Conservation (phyloP, 1,284 basidiomycete species). For the Coniferiporia weirii region DNA sequence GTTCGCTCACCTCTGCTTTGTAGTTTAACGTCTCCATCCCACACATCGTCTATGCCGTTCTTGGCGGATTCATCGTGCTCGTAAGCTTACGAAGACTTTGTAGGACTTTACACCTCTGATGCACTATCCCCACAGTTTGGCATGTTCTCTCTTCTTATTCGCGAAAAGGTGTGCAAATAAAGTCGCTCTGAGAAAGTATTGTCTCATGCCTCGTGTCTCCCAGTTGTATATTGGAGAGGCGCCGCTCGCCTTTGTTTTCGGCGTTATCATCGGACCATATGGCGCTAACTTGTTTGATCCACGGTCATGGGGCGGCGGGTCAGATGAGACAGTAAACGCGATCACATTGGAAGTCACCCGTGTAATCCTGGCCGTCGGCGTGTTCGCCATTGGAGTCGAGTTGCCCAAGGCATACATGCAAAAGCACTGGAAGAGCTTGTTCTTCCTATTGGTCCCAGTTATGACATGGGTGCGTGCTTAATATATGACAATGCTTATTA, state of each 20-base stretch:
- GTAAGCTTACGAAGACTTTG: slow-evolving; percentile 32
- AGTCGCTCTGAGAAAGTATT: background rate
- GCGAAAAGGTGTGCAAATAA: slow-evolving; percentile 63
- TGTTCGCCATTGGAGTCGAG: slow-evolving; percentile 97
- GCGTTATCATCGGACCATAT: slow-evolving; percentile 91
- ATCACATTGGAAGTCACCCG: slow-evolving; percentile 90
- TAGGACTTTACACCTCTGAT: slow-evolving; percentile 1
- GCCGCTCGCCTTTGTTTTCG: slow-evolving; percentile 91
- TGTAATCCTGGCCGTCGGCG: slow-evolving; percentile 94
- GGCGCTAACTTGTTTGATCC: slow-evolving; percentile 86
- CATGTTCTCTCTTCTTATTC: slow-evolving; percentile 90
- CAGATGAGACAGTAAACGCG: slow-evolving; percentile 50
- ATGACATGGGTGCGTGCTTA: slow-evolving; percentile 75
- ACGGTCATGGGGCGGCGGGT: slow-evolving; percentile 66
- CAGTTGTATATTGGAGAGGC: slow-evolving; percentile 95
- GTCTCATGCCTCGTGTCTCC: background rate
- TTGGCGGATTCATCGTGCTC: slow-evolving; percentile 79
- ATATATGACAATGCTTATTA: slow-evolving; percentile 7
- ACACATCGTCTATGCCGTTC: slow-evolving; percentile 76
- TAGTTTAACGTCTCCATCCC: slow-evolving; percentile 67
- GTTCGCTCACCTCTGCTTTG: background rate
- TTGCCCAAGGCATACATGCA: slow-evolving; percentile 91
- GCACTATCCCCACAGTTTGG: slow-evolving; percentile 58
- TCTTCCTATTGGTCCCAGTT: slow-evolving; percentile 82
- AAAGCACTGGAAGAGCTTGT: slow-evolving; percentile 85